Conservation (phyloP, 345 rosid species). For the Lumnitzera racemosa region DNA sequence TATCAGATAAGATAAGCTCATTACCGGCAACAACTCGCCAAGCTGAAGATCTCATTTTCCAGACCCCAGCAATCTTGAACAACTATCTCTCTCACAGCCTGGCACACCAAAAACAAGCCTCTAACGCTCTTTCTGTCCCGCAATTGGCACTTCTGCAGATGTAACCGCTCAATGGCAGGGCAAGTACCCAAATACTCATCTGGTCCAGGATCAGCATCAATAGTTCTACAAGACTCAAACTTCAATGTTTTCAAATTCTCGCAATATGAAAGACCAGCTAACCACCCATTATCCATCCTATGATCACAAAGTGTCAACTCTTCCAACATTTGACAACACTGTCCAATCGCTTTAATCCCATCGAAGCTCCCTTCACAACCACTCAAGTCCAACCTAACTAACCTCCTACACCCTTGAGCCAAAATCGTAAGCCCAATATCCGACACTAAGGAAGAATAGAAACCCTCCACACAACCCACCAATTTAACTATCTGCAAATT, state of each 20-base stretch:
- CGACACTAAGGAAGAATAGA: constrained; percentile 56
- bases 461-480: constrained; percentile 55
- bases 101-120: constrained; percentile 68
- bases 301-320: constrained; percentile 77
- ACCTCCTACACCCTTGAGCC: constrained; percentile 85
- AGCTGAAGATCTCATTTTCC: constrained; percentile 59
- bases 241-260: constrained; percentile 85
- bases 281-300: constrained; percentile 91
- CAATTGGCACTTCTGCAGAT: constrained; percentile 70
- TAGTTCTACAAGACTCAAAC: constrained; percentile 58
- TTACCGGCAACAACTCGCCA: constrained; percentile 65
- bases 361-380: constrained; percentile 92
- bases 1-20: background rate
- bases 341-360: constrained; percentile 90
- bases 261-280: constrained; percentile 70
- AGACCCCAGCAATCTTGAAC: constrained; percentile 93
- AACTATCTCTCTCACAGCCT: constrained; percentile 58
- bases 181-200: constrained; percentile 60
- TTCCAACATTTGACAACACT: constrained; percentile 94
- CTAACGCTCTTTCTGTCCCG: constrained; percentile 49
- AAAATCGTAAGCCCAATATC: constrained; percentile 88
- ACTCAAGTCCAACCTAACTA: constrained; percentile 82
- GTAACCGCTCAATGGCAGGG: constrained; percentile 72
- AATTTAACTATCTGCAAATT: constrained; percentile 81
- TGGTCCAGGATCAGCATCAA: constrained; percentile 70